Percentiles rank a stretch among this genome's conserved stretches.
Evolutionary conservation across 176 grass and related monocot genomes (phyloP).

Genomic region (Carex littledalei): DNA sequence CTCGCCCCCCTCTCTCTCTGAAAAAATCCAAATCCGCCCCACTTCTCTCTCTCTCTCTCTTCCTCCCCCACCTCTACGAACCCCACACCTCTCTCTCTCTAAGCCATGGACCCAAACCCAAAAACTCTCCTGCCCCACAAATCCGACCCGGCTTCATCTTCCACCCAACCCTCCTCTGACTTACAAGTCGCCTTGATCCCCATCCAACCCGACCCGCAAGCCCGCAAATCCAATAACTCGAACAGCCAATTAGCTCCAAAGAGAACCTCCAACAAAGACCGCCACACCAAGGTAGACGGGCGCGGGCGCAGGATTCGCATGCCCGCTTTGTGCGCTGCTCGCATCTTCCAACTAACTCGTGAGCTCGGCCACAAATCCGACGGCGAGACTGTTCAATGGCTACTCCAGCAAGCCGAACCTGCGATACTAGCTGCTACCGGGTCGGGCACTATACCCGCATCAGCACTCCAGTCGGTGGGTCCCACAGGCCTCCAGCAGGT

Average conservation of each 20-base stretch:
- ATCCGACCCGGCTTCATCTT: slow-evolving; percentile 22
- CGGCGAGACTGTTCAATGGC: slow-evolving; percentile 47
- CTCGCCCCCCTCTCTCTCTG: not conserved
- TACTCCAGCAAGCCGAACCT: slow-evolving; percentile 41
- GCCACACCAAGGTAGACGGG: slow-evolving; percentile 48
- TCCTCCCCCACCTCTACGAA: slow-evolving; percentile 3
- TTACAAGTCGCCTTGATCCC: slow-evolving; percentile 23
- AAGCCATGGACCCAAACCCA: slow-evolving; percentile 27
- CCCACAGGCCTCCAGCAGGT: slow-evolving; percentile 10
- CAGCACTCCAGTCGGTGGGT: slow-evolving; percentile 29
- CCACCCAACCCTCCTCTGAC: slow-evolving; percentile 5
- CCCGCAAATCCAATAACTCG: slow-evolving; percentile 14
- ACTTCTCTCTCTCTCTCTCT: slow-evolving; percentile 12
- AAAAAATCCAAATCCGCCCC: slow-evolving; percentile 18
- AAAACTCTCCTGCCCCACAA: slow-evolving; percentile 20
- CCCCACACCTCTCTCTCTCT: slow-evolving; percentile 4
- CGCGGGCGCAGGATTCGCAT: slow-evolving; percentile 42
- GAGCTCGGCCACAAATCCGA: slow-evolving; percentile 48
- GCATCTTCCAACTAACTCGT: slow-evolving; percentile 44
- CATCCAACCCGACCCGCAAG: not conserved
- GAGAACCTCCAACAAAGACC: slow-evolving; percentile 47
- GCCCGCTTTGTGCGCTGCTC: slow-evolving; percentile 42
- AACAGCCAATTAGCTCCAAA: slow-evolving; percentile 31
- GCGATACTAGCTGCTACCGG: slow-evolving; percentile 42
- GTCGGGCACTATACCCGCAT: slow-evolving; percentile 36